A percentile compares a stretch with the other conserved stretches of the same genome.
Evolutionary conservation across 106 monocot genomes (phyloP).

Genomic region (Dendrobium officinale): DNA sequence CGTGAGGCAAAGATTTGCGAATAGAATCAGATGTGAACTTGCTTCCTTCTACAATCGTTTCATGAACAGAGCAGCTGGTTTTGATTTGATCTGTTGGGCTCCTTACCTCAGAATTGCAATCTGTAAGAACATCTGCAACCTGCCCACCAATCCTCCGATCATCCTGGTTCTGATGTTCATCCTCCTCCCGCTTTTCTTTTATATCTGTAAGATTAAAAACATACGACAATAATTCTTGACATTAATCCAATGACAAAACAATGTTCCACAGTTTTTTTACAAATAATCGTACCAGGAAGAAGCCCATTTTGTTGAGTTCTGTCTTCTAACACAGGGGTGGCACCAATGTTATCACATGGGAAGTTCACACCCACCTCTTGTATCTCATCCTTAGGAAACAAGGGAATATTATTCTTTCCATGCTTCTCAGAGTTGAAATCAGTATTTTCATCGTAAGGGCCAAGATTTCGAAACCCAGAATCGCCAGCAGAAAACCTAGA

Average conservation of each 20-base stretch:
- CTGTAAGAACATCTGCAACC: background rate
- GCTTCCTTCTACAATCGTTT: slow-evolving; percentile 30
- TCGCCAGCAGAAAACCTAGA: slow-evolving; percentile 21
- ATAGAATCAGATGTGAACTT: slow-evolving; percentile 8
- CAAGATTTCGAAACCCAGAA: slow-evolving; percentile 6
- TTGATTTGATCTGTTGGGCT: slow-evolving; percentile 26
- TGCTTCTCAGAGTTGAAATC: slow-evolving; percentile 22
- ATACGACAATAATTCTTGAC: background rate
- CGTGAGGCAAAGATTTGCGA: slow-evolving; percentile 10
- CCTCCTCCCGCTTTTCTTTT: slow-evolving; percentile 12
- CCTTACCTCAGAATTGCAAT: slow-evolving; percentile 17
- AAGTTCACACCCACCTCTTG: background rate
- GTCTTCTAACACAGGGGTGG: slow-evolving; percentile 10
- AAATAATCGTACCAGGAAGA: background rate
- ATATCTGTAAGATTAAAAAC: background rate
- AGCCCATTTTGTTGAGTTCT: slow-evolving; percentile 14
- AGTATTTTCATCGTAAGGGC: slow-evolving; percentile 18
- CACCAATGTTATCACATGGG: no score
- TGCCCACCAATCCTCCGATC: background rate
- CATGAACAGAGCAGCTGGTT: slow-evolving; percentile 9
- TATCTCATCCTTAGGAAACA: slow-evolving; percentile 19
- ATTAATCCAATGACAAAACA: slow-evolving; percentile 5
- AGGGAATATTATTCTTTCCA: slow-evolving; percentile 13
- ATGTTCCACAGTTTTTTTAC: slow-evolving; percentile 9
- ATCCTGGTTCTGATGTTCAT: slow-evolving; percentile 5